These are phyloP conservation scores for Alternaria tenuissima DNA, from an alignment of 2,329 filamentous ascomycete species.

Conservation along the genomic window DNA sequence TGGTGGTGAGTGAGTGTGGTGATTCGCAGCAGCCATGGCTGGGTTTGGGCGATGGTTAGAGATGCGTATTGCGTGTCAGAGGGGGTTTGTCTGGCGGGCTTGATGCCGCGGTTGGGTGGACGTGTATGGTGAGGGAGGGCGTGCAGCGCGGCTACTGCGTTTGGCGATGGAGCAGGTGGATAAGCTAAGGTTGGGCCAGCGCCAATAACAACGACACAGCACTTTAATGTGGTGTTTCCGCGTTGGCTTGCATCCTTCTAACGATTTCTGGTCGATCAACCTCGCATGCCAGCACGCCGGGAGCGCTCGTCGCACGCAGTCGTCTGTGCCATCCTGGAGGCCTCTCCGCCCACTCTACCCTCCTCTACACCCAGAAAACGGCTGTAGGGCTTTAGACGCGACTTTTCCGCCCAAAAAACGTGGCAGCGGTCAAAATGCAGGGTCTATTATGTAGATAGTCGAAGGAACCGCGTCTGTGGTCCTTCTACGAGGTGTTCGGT, in stretches of 20 bases:
- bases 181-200: background rate
- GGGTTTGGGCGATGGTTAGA: background rate
- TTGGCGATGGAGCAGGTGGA: conserved; percentile 29
- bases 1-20: background rate
- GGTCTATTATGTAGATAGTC: conserved; percentile 28
- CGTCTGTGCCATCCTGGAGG: conserved; percentile 28
- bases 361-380: conserved; percentile 32
- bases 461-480: conserved; percentile 40
- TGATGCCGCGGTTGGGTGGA: background rate
- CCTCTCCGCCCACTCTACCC: conserved; percentile 26
- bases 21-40: background rate
- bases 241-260: conserved; percentile 32
- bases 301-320: conserved; percentile 25
- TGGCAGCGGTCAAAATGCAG: conserved; percentile 37
- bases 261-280: conserved; percentile 32
- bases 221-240: conserved; percentile 27
- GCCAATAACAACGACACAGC: conserved; percentile 6
- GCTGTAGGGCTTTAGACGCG: conserved; percentile 43
- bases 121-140: background rate
- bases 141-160: conserved; percentile 31
- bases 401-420: conserved; percentile 46
- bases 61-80: background rate
- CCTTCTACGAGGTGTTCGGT: conserved; percentile 29
- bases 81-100: background rate
- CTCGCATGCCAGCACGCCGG: conserved; percentile 35